A percentile compares a stretch with the other conserved stretches of the same genome.
These are phyloP conservation scores for Psilocybe mexicana DNA, from an alignment of 1,284 basidiomycete genomes.

Conservation along the genomic window DNA sequence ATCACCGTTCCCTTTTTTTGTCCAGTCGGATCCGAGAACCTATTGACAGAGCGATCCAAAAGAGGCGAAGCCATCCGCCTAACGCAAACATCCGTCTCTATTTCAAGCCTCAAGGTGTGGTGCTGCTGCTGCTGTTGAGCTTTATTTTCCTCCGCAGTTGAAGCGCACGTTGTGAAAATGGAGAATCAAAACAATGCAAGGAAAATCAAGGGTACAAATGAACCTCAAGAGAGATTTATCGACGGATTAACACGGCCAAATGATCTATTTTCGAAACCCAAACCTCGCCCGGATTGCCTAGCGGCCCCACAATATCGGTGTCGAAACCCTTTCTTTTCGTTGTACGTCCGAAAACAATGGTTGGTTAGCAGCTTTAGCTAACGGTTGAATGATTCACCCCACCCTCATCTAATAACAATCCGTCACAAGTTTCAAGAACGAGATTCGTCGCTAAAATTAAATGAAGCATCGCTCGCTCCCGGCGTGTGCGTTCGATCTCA, in stretches of 20 bases:
- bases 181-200: neutral
- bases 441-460: neutral
- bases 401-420: neutral
- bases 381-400: neutral
- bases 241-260: neutral
- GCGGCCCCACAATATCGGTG: neutral
- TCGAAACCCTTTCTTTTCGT: neutral
- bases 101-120: neutral
- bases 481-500: neutral
- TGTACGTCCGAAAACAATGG: neutral
- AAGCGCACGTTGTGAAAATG: neutral
- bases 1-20: neutral
- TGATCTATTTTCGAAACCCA: neutral
- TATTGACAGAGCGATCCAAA: neutral
- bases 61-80: neutral
- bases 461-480: neutral
- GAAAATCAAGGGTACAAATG: neutral
- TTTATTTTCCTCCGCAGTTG: neutral
- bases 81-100: neutral
- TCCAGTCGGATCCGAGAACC: neutral
- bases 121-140: neutral
- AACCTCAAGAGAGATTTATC: neutral
- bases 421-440: neutral
- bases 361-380: neutral
- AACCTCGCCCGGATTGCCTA: neutral